These are phyloP conservation scores for Phytophthora hybrid DNA, from an alignment of 352 stramenopile species.

Conservation along the genomic window DNA sequence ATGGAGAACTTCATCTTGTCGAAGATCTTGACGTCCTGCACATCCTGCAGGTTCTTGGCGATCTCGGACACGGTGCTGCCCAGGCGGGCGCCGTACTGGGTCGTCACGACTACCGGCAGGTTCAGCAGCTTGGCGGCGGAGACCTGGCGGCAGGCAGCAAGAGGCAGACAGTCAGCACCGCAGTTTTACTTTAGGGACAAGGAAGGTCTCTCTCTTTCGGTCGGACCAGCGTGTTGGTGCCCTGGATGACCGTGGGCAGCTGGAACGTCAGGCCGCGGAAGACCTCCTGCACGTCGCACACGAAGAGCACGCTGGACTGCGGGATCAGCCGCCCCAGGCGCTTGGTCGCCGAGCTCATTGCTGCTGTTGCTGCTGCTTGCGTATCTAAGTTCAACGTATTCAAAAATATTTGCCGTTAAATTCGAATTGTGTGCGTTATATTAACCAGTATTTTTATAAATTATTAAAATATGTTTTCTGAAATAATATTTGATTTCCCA, in stretches of 20 bases:
- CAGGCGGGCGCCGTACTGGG: slow-evolving; percentile 97
- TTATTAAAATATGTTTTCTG: no score
- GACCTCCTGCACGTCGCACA: slow-evolving; percentile 98
- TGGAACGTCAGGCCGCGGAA: slow-evolving; percentile 95
- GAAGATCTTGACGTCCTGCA: slow-evolving; percentile 77
- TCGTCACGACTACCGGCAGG: slow-evolving; percentile 94
- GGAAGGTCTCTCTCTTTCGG: not conserved
- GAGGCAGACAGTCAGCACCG: not conserved
- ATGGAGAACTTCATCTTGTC: slow-evolving; percentile 99
- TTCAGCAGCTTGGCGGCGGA: slow-evolving; percentile 86
- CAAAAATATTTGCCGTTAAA: no score
- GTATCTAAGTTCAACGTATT: slow-evolving; percentile 4
- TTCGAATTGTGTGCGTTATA: no score
- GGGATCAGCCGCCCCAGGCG: slow-evolving; percentile 66
- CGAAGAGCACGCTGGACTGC: slow-evolving; percentile 89
- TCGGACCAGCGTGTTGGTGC: slow-evolving; percentile 68
- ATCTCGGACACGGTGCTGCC: slow-evolving; percentile 89
- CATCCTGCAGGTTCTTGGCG: slow-evolving; percentile 54
- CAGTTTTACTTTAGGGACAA: not conserved
- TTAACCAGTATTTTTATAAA: no score
- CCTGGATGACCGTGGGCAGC: slow-evolving; percentile 91
- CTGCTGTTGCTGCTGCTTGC: slow-evolving; percentile 5
- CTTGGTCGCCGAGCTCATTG: slow-evolving; percentile 34
- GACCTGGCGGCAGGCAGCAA: slow-evolving; percentile 28
- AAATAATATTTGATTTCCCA: no score